A percentile compares a stretch with the other conserved stretches of the same genome.
These are phyloP conservation scores for Ceratonia siliqua DNA, from an alignment of 306 rosid species.

Conservation along the genomic window DNA sequence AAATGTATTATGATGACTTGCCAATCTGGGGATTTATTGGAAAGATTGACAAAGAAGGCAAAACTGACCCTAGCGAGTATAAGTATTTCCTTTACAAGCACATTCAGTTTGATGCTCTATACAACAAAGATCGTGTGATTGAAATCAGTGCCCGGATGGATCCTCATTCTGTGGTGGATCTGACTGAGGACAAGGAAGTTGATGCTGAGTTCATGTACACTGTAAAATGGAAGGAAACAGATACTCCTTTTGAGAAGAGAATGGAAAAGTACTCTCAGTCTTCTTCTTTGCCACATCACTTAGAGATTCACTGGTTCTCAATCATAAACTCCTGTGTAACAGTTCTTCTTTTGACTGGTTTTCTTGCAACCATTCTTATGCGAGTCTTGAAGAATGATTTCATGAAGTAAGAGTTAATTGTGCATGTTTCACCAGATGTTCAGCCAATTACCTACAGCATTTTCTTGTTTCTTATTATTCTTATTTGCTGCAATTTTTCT, in stretches of 20 bases:
- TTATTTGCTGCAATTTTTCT: constrained; percentile 14
- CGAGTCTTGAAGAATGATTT: constrained; percentile 97
- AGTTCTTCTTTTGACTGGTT: constrained; percentile 97
- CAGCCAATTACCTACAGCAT: not conserved
- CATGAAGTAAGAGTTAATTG: constrained; percentile 72
- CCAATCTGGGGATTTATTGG: constrained; percentile 98
- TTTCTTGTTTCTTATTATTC: not conserved
- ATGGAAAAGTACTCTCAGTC: constrained; percentile 98
- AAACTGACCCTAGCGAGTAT: constrained; percentile 77
- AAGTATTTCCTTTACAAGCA: constrained; percentile 90
- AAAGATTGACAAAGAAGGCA: constrained; percentile 82
- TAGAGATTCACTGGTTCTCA: constrained; percentile 98
- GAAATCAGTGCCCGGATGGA: constrained; percentile 85
- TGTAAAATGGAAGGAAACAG: constrained; percentile 86
- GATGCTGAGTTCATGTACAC: constrained; percentile 81
- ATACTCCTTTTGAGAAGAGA: constrained; percentile 81
- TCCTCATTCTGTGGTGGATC: constrained; percentile 84
- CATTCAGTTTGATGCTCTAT: constrained; percentile 73
- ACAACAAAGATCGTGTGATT: constrained; percentile 85
- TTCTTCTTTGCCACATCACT: constrained; percentile 91
- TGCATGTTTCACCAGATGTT: constrained; percentile 16
- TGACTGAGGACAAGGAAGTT: constrained; percentile 86
- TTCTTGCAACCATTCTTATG: constrained; percentile 96
- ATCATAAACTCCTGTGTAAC: constrained; percentile 95
- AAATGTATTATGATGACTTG: constrained; percentile 95